Evolutionary conservation across 805 yeast species (phyloP), one percentile per base, ranked within the genome.

Genomic region (Wickerhamiella brachini): DNA sequence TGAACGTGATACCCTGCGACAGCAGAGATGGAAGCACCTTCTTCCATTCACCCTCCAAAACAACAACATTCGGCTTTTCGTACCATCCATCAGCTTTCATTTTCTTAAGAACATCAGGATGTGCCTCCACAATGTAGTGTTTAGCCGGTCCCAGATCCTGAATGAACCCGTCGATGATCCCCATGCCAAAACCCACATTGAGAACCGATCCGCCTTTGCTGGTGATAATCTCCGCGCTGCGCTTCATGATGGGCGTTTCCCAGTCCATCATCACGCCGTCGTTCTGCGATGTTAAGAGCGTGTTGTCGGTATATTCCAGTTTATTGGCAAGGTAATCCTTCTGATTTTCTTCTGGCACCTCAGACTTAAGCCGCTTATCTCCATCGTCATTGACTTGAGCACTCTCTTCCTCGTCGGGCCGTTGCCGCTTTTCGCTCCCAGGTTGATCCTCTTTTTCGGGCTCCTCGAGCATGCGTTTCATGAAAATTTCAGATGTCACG

Each of bases 231-330:
- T 83, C 80, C 51, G 94, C 83, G 0, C 95, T 95, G 15, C 81
- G 72, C 49, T 74, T 70, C 97, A 89, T 89, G 51, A 89, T 71
- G 20, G 79, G 77, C 4, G 79, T 74, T 64, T 89, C 97, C 97
- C 97, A 89, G 58, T 83, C 83, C 97, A 89, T 89, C 97, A 89
- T 89, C 2, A 89, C 97, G 17, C 96, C 97, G 60, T 89, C 97
- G 49, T 81, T 70, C 22, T 78, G 81, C 53, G 78, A 73, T 0
- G 97, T 90, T 23, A 86, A 70, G 23, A 89, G 70, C 0, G 93
- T 81, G 49, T 73, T 76, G 53, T 81, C 82, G 1, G 68, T 68
- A 63, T 85, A 89, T 57, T 78, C 80, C 23, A 89, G 69, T 59
- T 81, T 73, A 3, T 89, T 77, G 12, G 74, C 67, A 44, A 89